phyloP scores from a whole-genome alignment of 2,329 filamentous ascomycete species.

The Phaeosphaeria sp. region DNA sequence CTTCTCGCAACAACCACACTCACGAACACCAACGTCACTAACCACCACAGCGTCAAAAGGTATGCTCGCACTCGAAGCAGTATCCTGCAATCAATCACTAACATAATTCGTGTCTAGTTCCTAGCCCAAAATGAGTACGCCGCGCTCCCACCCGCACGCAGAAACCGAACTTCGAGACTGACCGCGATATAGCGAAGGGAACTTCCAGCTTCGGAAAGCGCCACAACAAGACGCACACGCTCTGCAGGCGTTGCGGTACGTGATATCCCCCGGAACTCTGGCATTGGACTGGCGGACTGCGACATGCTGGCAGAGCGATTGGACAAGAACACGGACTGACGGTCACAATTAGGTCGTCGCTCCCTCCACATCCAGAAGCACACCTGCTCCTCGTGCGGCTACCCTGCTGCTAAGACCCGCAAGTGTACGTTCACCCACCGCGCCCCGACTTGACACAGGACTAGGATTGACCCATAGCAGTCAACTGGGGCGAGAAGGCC shows the following conservation, averaged over 20 bases:
- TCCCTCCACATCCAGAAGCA: constrained; percentile 99
- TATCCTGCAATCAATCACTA: constrained; percentile 20
- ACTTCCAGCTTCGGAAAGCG: constrained; percentile 77
- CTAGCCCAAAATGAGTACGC: constrained; percentile 67
- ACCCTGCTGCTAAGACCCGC: constrained; percentile 94
- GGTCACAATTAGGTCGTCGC: constrained; percentile 73
- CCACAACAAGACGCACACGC: constrained; percentile 98
- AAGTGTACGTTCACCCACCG: constrained; percentile 81
- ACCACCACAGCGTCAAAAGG: constrained; percentile 49
- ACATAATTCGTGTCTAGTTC: constrained; percentile 42
- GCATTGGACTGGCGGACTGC: background rate
- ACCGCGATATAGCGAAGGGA: constrained; percentile 69
- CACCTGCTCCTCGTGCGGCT: constrained; percentile 94
- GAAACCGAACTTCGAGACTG: constrained; percentile 49
- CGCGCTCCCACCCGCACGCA: constrained; percentile 30
- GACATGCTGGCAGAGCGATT: background rate
- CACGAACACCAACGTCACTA: constrained; percentile 27
- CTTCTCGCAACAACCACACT: constrained; percentile 1
- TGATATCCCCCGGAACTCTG: constrained; percentile 45
- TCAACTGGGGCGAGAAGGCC: constrained; percentile 99
- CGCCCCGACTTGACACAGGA: constrained; percentile 8
- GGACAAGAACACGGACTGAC: constrained; percentile 37
- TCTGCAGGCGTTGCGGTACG: constrained; percentile 98
- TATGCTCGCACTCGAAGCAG: constrained; percentile 20
- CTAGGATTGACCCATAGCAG: constrained; percentile 59